These are phyloP conservation scores for Arabis alpina DNA, from an alignment of 345 rosid genomes.

Conservation along the genomic window DNA sequence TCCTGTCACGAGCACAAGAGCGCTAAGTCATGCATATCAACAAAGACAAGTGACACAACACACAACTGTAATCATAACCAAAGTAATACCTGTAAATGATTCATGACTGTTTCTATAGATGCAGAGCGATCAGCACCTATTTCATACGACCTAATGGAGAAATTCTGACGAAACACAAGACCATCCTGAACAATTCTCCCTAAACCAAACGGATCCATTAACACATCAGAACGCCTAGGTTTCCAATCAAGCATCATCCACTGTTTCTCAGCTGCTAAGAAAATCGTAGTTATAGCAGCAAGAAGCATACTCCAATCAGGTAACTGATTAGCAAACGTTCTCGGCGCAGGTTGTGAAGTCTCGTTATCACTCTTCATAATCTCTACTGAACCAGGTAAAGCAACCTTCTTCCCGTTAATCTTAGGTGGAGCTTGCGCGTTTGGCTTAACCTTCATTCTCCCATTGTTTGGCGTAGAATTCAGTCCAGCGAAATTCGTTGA, in stretches of 20 bases:
- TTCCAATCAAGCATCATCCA: conserved; percentile 99
- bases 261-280: conserved; percentile 99
- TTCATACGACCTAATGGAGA: conserved; percentile 94
- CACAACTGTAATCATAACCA: conserved; percentile 1
- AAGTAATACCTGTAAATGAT: conserved; percentile 82
- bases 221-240: conserved; percentile 84
- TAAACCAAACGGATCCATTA: conserved; percentile 76
- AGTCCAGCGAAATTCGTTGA: conserved; percentile 57
- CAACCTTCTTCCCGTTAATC: conserved; percentile 74
- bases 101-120: conserved; percentile 95
- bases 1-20: conserved; percentile 56
- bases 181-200: conserved; percentile 97
- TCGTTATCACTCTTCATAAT: conserved; percentile 56
- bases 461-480: conserved; percentile 52
- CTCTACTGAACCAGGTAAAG: conserved; percentile 53
- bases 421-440: conserved; percentile 90
- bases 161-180: conserved; percentile 78
- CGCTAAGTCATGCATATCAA: conserved; percentile 4
- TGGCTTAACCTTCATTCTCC: conserved; percentile 75
- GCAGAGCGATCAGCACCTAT: conserved; percentile 98
- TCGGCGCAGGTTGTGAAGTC: conserved; percentile 62
- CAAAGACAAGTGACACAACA: not conserved
- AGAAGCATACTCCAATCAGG: conserved; percentile 99
- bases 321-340: conserved; percentile 90
- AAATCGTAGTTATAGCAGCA: conserved; percentile 95